phyloP scores from a whole-genome alignment of 257 asterid species.

The Solanum ossicruentum region DNA sequence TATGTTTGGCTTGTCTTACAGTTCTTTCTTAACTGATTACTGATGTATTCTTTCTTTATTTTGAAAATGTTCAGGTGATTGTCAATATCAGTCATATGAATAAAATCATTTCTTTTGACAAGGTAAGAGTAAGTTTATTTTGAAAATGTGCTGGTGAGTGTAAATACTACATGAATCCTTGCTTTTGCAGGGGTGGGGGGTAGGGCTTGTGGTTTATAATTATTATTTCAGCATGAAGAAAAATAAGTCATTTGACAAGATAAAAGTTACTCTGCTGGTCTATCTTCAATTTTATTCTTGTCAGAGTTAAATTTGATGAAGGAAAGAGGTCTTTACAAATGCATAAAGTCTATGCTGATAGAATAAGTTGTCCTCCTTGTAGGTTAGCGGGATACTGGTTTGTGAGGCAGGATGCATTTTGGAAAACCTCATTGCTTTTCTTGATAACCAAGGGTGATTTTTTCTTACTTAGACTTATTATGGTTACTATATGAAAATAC shows the following conservation, averaged over 20 bases:
- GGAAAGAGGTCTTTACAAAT: background rate
- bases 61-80: slow-evolving; percentile 52
- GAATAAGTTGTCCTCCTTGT: background rate
- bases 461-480: background rate
- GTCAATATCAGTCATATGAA: slow-evolving; percentile 71
- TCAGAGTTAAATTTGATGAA: background rate
- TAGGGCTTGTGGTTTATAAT: background rate
- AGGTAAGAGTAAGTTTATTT: slow-evolving; percentile 37
- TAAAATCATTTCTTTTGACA: slow-evolving; percentile 66
- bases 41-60: slow-evolving; percentile 1
- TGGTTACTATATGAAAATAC: slow-evolving; percentile 23
- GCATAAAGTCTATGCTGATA: background rate
- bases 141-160: slow-evolving; percentile 45
- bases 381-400: slow-evolving; percentile 87
- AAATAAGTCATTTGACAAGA: slow-evolving; percentile 58
- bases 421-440: slow-evolving; percentile 85
- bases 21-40: background rate
- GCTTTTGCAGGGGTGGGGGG: background rate
- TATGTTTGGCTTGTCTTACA: background rate
- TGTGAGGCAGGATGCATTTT: slow-evolving; percentile 99
- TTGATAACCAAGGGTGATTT: slow-evolving; percentile 74
- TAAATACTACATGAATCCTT: slow-evolving; percentile 64
- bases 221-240: background rate
- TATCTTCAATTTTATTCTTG: background rate
- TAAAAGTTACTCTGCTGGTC: slow-evolving; percentile 6